Percentiles rank a stretch among this genome's conserved stretches.
Conservation (phyloP, 1,139 yeast genomes). For the Saccharomycopsis phalli region DNA sequence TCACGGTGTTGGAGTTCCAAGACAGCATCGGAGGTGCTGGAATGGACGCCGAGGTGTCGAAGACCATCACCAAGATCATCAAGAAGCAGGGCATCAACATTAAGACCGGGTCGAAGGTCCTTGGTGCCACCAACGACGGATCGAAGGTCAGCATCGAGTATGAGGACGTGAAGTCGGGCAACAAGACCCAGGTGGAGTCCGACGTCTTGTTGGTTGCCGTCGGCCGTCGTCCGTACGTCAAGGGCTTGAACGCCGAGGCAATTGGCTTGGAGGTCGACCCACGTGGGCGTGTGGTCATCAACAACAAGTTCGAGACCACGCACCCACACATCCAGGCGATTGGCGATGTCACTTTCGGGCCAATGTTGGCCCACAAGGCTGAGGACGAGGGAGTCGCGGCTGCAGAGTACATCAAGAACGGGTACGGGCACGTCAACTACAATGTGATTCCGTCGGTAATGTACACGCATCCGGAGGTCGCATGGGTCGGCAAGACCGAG, state of each 20-base stretch:
- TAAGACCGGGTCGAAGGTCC: constrained; percentile 87
- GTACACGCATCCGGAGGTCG: constrained; percentile 99
- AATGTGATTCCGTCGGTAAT: constrained; percentile 96
- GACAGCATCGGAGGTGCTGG: constrained; percentile 85
- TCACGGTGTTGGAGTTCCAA: constrained; percentile 88
- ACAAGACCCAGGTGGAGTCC: constrained; percentile 71
- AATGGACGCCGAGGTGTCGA: constrained; percentile 95
- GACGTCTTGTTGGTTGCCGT: constrained; percentile 94
- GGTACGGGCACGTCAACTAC: constrained; percentile 97
- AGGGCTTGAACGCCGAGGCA: constrained; percentile 81
- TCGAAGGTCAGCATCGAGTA: constrained; percentile 79
- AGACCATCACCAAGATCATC: constrained; percentile 78
- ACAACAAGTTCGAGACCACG: constrained; percentile 88
- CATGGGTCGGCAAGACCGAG: constrained; percentile 97
- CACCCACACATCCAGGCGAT: constrained; percentile 90
- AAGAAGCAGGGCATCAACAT: constrained; percentile 93
- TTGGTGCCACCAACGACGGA: constrained; percentile 79
- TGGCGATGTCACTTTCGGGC: constrained; percentile 98
- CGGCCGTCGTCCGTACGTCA: constrained; percentile 97
- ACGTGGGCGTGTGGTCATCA: constrained; percentile 89
- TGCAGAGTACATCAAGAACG: constrained; percentile 84
- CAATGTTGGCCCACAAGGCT: constrained; percentile 99
- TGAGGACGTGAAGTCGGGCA: constrained; percentile 83
- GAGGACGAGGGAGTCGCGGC: constrained; percentile 99
- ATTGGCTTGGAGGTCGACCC: constrained; percentile 86